Evolutionary conservation across 345 rosid genomes (phyloP).

Genomic region (Populus tremula): DNA sequence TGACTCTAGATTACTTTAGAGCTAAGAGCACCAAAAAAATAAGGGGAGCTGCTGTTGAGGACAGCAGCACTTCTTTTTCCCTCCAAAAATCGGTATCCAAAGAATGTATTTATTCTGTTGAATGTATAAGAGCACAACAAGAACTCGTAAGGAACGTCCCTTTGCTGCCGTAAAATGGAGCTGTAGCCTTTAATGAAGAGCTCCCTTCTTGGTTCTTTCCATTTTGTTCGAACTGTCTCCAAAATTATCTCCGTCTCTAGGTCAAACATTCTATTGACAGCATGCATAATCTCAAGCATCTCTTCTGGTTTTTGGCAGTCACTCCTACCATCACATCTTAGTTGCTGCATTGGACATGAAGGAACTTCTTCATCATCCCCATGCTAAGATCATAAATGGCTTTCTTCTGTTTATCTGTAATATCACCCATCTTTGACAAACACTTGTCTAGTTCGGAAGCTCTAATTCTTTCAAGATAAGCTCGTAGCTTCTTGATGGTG

Average conservation of each 20-base stretch:
- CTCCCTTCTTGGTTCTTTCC: slow-evolving; percentile 18
- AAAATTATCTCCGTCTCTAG: slow-evolving; percentile 20
- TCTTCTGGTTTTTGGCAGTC: slow-evolving; percentile 18
- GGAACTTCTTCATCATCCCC: slow-evolving; percentile 26
- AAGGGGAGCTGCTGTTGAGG: not conserved
- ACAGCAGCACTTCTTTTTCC: not conserved
- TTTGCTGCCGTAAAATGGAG: not conserved
- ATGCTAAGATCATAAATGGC: slow-evolving; percentile 22
- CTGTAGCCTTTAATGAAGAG: not conserved
- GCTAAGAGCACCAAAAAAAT: not conserved
- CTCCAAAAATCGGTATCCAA: not conserved
- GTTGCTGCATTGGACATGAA: slow-evolving; percentile 31
- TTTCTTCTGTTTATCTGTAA: slow-evolving; percentile 9
- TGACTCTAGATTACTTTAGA: not conserved
- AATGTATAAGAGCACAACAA: not conserved
- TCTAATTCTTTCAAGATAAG: slow-evolving; percentile 22
- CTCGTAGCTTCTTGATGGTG: slow-evolving; percentile 21
- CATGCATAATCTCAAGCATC: slow-evolving; percentile 21
- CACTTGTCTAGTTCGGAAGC: slow-evolving; percentile 25
- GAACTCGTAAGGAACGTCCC: not conserved
- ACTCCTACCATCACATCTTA: slow-evolving; percentile 21
- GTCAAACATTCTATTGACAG: slow-evolving; percentile 24
- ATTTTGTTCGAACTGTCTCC: slow-evolving; percentile 17
- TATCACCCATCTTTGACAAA: slow-evolving; percentile 26
- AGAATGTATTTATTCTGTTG: not conserved